These are phyloP conservation scores for Thalassiosira livingstoniorum DNA, from an alignment of 352 stramenopile species.

Conservation along the genomic window DNA sequence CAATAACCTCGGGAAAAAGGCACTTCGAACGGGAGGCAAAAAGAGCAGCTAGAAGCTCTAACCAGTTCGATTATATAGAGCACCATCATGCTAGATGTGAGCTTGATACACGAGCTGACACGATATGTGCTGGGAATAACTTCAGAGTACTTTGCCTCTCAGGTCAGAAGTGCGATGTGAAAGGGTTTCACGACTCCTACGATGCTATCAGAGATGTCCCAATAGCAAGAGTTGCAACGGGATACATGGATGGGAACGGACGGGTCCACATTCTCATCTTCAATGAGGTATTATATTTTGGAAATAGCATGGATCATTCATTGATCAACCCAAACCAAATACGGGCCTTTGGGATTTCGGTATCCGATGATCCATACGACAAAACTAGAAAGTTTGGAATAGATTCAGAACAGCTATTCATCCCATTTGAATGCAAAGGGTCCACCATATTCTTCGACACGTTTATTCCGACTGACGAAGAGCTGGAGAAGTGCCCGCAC, in stretches of 20 bases:
- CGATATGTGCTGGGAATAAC: too few relatives aligned
- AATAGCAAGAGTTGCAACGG: constrained; percentile 11
- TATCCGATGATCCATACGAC: too few relatives aligned
- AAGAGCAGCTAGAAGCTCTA: too few relatives aligned
- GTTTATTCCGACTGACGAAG: constrained; percentile 9
- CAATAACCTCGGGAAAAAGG: too few relatives aligned
- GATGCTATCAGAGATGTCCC: constrained; percentile 23
- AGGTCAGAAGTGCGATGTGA: neutral
- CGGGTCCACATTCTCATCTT: constrained; percentile 1
- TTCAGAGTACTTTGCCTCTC: neutral
- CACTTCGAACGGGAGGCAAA: too few relatives aligned
- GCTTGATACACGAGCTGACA: neutral
- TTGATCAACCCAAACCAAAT: constrained; percentile 21
- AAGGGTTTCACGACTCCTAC: constrained; percentile 18
- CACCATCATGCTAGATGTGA: neutral
- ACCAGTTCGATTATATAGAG: too few relatives aligned
- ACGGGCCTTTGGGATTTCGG: too few relatives aligned
- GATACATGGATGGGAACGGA: neutral
- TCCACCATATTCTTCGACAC: constrained; percentile 19
- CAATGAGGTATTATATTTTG: constrained; percentile 20
- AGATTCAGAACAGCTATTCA: constrained; percentile 11
- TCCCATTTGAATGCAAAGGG: constrained; percentile 10
- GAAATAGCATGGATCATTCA: neutral
- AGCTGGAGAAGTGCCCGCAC: constrained; percentile 22
- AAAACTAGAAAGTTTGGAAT: too few relatives aligned